These are phyloP conservation scores for Phytophthora syringae DNA, from an alignment of 352 stramenopile species.

Conservation along the genomic window DNA sequence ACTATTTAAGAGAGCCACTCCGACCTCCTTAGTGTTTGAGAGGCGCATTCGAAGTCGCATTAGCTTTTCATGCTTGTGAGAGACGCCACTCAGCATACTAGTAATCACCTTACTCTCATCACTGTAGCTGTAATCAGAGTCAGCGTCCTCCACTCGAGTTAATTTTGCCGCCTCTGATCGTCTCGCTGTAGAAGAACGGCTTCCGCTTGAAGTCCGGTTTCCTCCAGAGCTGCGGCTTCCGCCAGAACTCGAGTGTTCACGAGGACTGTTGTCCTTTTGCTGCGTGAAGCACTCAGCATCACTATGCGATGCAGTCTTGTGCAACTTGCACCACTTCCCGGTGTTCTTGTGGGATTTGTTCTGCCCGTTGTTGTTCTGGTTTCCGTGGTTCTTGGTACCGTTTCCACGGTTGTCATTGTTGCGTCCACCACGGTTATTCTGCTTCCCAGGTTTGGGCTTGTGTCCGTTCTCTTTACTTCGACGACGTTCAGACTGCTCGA, in stretches of 20 bases:
- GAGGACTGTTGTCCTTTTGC: background rate
- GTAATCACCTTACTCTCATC: slow-evolving; percentile 5
- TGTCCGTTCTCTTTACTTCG: background rate
- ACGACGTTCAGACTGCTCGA: slow-evolving; percentile 8
- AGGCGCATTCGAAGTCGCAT: slow-evolving; percentile 1
- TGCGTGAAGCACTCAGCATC: slow-evolving; percentile 20
- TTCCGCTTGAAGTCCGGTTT: too few species aligned
- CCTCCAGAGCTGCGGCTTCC: too few species aligned
- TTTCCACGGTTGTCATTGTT: background rate
- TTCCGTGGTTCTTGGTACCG: background rate
- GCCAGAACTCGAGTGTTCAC: too few species aligned
- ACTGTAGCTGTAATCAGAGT: slow-evolving; percentile 6
- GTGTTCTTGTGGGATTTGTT: background rate
- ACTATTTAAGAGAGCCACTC: background rate
- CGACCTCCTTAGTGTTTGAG: background rate
- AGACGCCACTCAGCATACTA: background rate
- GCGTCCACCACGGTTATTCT: background rate
- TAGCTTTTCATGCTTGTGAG: background rate
- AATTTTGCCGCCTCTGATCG: too few species aligned
- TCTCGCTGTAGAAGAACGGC: too few species aligned
- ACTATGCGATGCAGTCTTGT: slow-evolving; percentile 5
- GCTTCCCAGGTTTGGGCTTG: background rate
- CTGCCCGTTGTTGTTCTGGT: background rate
- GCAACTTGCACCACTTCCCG: slow-evolving; percentile 19
- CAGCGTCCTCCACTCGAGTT: background rate